Base-by-base conservation (phyloP, 345 rosid species). In the Acer saccharum region DNA sequence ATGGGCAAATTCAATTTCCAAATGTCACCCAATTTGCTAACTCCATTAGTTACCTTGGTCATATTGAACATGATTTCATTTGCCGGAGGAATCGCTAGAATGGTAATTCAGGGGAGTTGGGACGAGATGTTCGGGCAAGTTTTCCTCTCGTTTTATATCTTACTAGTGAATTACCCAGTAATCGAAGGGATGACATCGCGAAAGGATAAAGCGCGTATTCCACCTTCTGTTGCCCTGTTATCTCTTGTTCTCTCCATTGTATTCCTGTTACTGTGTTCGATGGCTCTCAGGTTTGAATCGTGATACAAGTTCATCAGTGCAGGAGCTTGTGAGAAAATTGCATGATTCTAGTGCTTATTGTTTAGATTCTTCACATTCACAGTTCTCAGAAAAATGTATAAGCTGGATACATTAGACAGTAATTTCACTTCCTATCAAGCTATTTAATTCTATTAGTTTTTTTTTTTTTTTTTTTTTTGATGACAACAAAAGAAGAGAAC, bases 1-100 rank as follows among this genome's bases (percentile, higher is more conserved):
- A 57, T 35, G 77, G 79, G 79, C 10, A 75, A 69, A 50, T 72
- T 82, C 58, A 75, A 78, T 76, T 82, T 75, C 61, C 81, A 75
- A 39, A 43, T 74, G 3, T 62, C 84, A 58, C 7, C 62, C 12
- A 21, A 32, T 50, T 58, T 71, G 17, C 71, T 82, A 50, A 43
- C 77, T 67, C 82, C 82, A 20, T 32, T 82, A 3, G 77, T 67
- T 65, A n/a, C 77, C 35, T 7, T 75, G 11, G 41, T 75, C 74
- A 67, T 68, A 35, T 35, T 35, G 39, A 35, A 35, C 39, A 35
- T 35, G 39, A 5, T 35, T 35, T 35, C 39, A 35, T 35, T 78
- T 25, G 17, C 64, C 3, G 79, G 76, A 21, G 81, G 84, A 35
- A 66, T 75, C 58, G 54, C 73, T 1, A 75, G 68, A 64, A 70